Percentiles rank a stretch among this genome's conserved stretches.
These are phyloP conservation scores for Gyromitra esculenta DNA, from an alignment of 2,329 filamentous ascomycete genomes.

Conservation along the genomic window DNA sequence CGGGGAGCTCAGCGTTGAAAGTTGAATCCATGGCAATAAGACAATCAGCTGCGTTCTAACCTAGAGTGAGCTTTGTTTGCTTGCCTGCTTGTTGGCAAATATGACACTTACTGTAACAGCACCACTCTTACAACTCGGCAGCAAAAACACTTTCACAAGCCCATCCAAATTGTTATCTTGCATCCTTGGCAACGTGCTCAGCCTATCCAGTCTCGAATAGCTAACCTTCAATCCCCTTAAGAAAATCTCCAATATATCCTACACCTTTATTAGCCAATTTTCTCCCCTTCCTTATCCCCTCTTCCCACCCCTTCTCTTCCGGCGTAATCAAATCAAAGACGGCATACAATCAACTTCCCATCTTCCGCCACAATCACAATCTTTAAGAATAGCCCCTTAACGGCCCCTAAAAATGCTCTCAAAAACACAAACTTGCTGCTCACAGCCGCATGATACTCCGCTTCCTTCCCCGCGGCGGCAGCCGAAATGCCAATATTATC, in stretches of 20 bases:
- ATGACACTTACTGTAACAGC: constrained; percentile 42
- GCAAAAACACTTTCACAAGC: constrained; percentile 48
- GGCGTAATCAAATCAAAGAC: constrained; percentile 2
- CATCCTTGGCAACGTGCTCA: constrained; percentile 43
- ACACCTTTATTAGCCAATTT: constrained; percentile 26
- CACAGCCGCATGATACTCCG: constrained; percentile 48
- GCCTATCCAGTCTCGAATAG: constrained; percentile 46
- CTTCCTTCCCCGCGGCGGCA: constrained; percentile 40
- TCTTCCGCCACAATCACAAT: constrained; percentile 53
- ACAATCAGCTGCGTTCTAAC: constrained; percentile 47
- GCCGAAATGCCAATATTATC: constrained; percentile 20
- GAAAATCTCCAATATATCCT: constrained; percentile 55
- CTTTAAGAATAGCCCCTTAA: constrained; percentile 47
- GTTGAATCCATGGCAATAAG: constrained; percentile 55
- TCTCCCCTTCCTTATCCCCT: neutral
- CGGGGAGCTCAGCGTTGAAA: constrained; percentile 40
- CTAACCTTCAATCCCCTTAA: constrained; percentile 50
- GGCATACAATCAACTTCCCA: constrained; percentile 49
- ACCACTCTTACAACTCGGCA: constrained; percentile 43
- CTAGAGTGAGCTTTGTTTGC: constrained; percentile 21
- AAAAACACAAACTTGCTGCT: constrained; percentile 54
- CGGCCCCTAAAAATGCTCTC: constrained; percentile 44
- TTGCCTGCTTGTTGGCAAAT: neutral
- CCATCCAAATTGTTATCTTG: constrained; percentile 45
- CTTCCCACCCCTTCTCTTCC: neutral